A percentile compares a stretch with the other conserved stretches of the same genome.
Evolutionary conservation across 2,329 filamentous ascomycete species (phyloP).

Genomic region (Alternaria gaisen): DNA sequence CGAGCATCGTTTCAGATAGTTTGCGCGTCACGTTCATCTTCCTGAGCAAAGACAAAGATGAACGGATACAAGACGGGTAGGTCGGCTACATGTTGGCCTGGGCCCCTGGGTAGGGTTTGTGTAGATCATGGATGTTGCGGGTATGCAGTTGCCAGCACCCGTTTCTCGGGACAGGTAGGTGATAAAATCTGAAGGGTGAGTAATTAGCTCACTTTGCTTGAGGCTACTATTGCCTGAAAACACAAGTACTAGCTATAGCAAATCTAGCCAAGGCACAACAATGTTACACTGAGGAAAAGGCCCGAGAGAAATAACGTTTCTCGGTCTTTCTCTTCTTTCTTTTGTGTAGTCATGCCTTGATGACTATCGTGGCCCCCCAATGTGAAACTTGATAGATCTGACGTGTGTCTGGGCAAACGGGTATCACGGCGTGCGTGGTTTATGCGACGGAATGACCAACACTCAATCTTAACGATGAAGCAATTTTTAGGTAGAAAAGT

Average conservation of each 20-base stretch:
- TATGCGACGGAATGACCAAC: background rate
- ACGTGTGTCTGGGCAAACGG: conserved; percentile 3
- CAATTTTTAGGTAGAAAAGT: background rate
- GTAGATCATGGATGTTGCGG: background rate
- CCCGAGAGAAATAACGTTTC: background rate
- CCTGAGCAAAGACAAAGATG: background rate
- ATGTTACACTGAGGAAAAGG: background rate
- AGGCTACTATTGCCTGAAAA: background rate
- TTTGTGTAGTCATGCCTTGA: background rate
- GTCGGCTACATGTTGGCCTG: conserved; percentile 2
- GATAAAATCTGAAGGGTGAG: background rate
- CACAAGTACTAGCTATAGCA: background rate
- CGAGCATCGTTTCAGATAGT: background rate
- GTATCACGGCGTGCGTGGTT: conserved; percentile 1
- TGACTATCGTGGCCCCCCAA: background rate
- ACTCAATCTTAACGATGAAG: background rate
- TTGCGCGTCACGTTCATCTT: background rate
- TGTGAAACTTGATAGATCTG: background rate
- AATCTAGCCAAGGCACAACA: background rate
- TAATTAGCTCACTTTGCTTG: background rate
- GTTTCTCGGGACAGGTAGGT: background rate
- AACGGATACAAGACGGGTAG: conserved; percentile 12
- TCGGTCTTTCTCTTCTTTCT: background rate
- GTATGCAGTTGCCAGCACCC: background rate
- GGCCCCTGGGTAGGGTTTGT: background rate